Evolutionary conservation across 306 rosid genomes (phyloP).

Genomic region (Malus sylvestris): DNA sequence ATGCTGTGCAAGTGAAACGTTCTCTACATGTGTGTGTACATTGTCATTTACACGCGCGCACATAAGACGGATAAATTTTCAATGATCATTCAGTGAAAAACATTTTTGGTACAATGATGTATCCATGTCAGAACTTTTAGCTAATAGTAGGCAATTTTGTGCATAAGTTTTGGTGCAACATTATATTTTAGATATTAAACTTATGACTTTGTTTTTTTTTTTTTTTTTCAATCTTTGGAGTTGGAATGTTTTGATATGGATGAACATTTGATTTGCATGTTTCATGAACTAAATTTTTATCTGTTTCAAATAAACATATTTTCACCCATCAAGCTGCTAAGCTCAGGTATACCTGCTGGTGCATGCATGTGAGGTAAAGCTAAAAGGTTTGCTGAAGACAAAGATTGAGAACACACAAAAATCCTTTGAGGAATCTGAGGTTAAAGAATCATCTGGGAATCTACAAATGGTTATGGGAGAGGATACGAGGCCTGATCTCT

Average conservation of each 20-base stretch:
- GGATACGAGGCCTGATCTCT: conserved; percentile 39
- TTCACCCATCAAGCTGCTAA: conserved; percentile 16
- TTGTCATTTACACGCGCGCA: background rate
- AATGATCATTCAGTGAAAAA: background rate
- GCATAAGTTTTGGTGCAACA: background rate
- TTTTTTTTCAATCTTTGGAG: background rate
- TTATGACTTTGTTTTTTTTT: background rate
- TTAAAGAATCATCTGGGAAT: conserved; percentile 38
- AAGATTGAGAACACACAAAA: conserved; percentile 34
- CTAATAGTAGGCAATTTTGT: background rate
- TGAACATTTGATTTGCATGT: background rate
- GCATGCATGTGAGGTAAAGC: conserved; percentile 63
- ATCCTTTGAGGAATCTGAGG: conserved; percentile 32
- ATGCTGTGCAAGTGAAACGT: background rate
- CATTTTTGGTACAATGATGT: background rate
- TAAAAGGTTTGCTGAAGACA: conserved; percentile 41
- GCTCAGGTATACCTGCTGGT: conserved; percentile 83
- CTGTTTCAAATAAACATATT: conserved; percentile 4
- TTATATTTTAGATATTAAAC: background rate
- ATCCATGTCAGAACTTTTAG: background rate
- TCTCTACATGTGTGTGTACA: background rate
- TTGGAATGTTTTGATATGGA: background rate
- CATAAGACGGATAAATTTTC: background rate
- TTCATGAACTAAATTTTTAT: background rate
- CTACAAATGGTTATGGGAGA: conserved; percentile 30